These are phyloP conservation scores for Ajuga chamaepitys DNA, from an alignment of 257 asterid genomes.

Conservation along the genomic window DNA sequence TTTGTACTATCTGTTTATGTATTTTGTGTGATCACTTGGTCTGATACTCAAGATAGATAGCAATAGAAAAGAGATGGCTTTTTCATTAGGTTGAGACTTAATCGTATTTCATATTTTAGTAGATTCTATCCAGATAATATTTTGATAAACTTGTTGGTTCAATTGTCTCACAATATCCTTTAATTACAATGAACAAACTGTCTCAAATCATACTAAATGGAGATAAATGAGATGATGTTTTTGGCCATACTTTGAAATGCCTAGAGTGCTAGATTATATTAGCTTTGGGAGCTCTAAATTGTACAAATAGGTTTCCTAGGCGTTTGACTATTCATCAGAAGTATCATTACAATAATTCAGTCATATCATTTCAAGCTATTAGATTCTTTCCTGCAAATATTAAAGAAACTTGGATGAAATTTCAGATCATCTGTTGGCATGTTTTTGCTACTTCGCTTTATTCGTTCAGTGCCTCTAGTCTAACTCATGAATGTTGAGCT, in stretches of 20 bases:
- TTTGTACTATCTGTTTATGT: not conserved
- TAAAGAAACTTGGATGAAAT: not conserved
- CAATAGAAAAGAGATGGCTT: not conserved
- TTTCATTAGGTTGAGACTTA: not conserved
- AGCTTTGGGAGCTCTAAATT: not conserved
- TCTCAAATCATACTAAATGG: not conserved
- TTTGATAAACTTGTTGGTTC: not conserved
- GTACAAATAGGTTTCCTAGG: not conserved
- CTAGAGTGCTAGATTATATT: not conserved
- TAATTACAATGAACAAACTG: not conserved
- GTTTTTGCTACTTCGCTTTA: too few relatives aligned
- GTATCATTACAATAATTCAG: not conserved
- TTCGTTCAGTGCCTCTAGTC: not conserved
- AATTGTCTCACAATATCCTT: not conserved
- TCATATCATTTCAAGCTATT: not conserved
- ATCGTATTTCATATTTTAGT: not conserved
- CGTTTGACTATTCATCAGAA: not conserved
- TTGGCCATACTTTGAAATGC: not conserved
- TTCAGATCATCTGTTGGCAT: too few relatives aligned
- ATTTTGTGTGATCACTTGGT: too few relatives aligned
- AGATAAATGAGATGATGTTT: not conserved
- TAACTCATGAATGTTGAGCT: not conserved
- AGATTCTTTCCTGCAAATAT: not conserved
- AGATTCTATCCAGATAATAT: not conserved
- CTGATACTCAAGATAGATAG: too few relatives aligned